Percentiles rank a stretch among this genome's conserved stretches.
Conservation (phyloP, 352 stramenopile species). For the Globisporangium barbulae region DNA sequence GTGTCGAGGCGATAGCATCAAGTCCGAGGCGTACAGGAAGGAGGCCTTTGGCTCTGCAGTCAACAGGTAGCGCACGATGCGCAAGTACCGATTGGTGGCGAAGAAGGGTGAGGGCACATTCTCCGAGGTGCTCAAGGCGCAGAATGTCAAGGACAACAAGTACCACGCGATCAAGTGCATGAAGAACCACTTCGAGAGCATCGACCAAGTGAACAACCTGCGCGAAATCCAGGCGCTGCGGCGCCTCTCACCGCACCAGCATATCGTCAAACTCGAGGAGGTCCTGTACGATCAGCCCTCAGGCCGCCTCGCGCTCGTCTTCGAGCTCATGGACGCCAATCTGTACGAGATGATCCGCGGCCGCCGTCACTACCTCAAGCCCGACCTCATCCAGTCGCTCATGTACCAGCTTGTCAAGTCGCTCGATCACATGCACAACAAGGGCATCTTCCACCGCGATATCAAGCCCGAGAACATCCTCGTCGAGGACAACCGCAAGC, state of each 20-base stretch:
- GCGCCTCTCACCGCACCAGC: slow-evolving; percentile 90
- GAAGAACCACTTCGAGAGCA: slow-evolving; percentile 96
- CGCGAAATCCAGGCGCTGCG: slow-evolving; percentile 94
- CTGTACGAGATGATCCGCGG: slow-evolving; percentile 95
- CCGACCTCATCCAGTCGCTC: slow-evolving; percentile 72
- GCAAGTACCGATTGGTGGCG: slow-evolving; percentile 93
- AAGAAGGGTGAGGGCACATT: slow-evolving; percentile 97
- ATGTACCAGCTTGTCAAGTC: slow-evolving; percentile 94
- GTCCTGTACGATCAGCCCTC: slow-evolving; percentile 92
- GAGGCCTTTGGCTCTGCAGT: not conserved
- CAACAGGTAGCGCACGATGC: slow-evolving; percentile 38
- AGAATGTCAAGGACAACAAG: slow-evolving; percentile 93
- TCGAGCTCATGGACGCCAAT: slow-evolving; percentile 97
- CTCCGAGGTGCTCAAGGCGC: slow-evolving; percentile 91
- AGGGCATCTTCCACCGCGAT: slow-evolving; percentile 96
- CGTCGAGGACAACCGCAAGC: slow-evolving; percentile 82
- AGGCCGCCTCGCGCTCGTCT: slow-evolving; percentile 93
- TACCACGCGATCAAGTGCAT: slow-evolving; percentile 98
- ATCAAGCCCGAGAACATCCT: slow-evolving; percentile 97
- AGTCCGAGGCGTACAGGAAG: not conserved
- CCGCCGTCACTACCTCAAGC: slow-evolving; percentile 85
- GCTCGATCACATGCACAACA: slow-evolving; percentile 97
- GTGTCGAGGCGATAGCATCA: not conserved
- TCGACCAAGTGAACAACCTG: slow-evolving; percentile 96
- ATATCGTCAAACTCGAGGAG: slow-evolving; percentile 96